phyloP scores from a whole-genome alignment of 208 protist species.

The Leishmania amazonensis region DNA sequence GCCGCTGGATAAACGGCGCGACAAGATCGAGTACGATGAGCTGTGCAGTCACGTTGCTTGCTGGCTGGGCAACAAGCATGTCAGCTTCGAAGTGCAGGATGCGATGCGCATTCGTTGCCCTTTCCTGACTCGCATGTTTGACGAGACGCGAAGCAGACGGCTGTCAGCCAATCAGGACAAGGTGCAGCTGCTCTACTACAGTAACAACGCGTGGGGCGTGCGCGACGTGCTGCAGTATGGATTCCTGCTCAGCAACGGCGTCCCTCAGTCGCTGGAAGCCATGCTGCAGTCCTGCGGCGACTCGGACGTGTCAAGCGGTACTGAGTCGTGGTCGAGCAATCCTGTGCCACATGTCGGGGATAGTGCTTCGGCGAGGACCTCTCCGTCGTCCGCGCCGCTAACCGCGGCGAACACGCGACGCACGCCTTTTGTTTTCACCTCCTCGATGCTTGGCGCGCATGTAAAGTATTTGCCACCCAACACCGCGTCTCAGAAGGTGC shows the following conservation, averaged over 20 bases:
- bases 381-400: neutral
- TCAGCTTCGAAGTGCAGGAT: conserved; percentile 44
- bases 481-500: conserved; percentile 43
- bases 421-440: conserved; percentile 61
- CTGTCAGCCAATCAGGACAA: conserved; percentile 30
- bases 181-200: conserved; percentile 80
- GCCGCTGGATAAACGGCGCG: conserved; percentile 42
- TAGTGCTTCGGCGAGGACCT: neutral
- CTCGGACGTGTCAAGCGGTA: conserved; percentile 8
- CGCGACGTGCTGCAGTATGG: conserved; percentile 57
- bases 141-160: conserved; percentile 14
- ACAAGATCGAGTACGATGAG: conserved; percentile 47
- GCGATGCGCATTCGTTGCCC: conserved; percentile 53
- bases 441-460: conserved; percentile 48
- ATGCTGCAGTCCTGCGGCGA: conserved; percentile 13
- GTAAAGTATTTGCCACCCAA: conserved; percentile 35
- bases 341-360: conserved; percentile 6
- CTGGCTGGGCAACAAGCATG: conserved; percentile 45
- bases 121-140: conserved; percentile 36
- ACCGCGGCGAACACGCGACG: conserved; percentile 16
- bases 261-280: conserved; percentile 18
- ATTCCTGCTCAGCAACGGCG: conserved; percentile 40
- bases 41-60: conserved; percentile 45
- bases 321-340: conserved; percentile 16
- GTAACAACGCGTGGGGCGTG: conserved; percentile 62